Evolutionary conservation across 257 asterid species (phyloP).

Genomic region (Solanum corneliomulleri): DNA sequence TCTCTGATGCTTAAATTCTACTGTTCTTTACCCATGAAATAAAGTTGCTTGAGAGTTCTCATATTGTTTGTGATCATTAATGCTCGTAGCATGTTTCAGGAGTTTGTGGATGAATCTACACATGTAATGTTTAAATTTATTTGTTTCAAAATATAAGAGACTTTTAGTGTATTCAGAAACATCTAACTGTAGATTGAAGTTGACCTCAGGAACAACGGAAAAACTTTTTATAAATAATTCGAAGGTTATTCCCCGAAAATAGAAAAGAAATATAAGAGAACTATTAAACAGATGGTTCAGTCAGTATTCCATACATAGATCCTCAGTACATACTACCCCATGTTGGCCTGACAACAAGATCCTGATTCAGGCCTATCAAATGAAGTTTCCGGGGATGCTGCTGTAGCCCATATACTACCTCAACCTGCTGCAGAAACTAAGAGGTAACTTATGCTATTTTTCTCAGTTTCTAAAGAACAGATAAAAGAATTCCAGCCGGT

Average conservation of each 20-base stretch:
- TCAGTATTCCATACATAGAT: background rate
- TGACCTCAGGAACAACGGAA: background rate
- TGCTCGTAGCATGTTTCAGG: background rate
- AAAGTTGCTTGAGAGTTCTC: background rate
- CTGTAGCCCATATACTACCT: conserved; percentile 51
- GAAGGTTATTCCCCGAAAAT: background rate
- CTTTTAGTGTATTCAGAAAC: background rate
- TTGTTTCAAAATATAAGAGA: background rate
- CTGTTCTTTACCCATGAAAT: background rate
- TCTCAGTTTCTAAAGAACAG: background rate
- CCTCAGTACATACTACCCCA: background rate
- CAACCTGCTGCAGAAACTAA: conserved; percentile 74
- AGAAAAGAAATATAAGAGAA: background rate
- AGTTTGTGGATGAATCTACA: background rate
- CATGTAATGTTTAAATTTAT: background rate
- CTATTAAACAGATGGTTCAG: background rate
- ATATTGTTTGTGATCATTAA: background rate
- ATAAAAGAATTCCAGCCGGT: background rate
- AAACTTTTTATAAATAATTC: background rate
- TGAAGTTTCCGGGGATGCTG: conserved; percentile 35
- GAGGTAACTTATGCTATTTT: conserved; percentile 33
- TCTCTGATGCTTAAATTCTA: background rate
- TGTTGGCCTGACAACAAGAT: conserved; percentile 3
- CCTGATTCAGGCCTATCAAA: conserved; percentile 31
- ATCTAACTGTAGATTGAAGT: background rate